A percentile compares a stretch with the other conserved stretches of the same genome.
Conservation (phyloP, 805 yeast genomes). For the Sugiyamaella floridensis region DNA sequence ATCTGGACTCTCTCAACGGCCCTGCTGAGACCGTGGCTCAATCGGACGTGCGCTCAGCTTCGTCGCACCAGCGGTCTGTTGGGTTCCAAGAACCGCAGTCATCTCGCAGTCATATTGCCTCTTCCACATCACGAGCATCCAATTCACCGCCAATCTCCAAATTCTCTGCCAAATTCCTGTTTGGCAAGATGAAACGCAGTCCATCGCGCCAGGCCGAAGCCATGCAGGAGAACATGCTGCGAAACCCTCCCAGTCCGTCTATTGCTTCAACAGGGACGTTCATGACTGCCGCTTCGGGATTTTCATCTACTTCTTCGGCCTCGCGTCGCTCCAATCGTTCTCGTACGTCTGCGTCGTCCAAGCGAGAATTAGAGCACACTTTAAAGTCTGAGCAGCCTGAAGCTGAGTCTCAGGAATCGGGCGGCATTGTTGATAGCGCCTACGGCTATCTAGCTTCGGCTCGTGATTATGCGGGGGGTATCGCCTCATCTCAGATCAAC, state of each 20-base stretch:
- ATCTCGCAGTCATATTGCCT: not conserved
- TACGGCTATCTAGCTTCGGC: not conserved
- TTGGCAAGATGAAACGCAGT: not conserved
- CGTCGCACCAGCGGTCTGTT: not conserved
- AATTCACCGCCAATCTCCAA: not conserved
- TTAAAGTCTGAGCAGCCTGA: not conserved
- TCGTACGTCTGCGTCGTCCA: not conserved
- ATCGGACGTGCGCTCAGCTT: not conserved
- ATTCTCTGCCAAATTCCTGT: slow-evolving; percentile 1
- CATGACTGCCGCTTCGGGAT: not conserved
- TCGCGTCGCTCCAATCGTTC: not conserved
- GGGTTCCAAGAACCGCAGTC: not conserved
- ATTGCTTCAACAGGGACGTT: not conserved
- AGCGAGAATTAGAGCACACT: too few species aligned
- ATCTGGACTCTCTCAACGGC: not conserved
- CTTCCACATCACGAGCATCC: not conserved
- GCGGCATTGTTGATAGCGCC: not conserved
- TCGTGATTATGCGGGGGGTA: not conserved
- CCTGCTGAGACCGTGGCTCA: not conserved
- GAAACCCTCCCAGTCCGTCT: not conserved
- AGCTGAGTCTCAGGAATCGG: not conserved
- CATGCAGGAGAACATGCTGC: not conserved
- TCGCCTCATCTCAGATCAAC: not conserved
- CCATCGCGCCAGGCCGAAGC: not conserved
- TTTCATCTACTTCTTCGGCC: not conserved